Conservation (phyloP, 495 filamentous ascomycete genomes). For the Aspergillus biplanus region DNA sequence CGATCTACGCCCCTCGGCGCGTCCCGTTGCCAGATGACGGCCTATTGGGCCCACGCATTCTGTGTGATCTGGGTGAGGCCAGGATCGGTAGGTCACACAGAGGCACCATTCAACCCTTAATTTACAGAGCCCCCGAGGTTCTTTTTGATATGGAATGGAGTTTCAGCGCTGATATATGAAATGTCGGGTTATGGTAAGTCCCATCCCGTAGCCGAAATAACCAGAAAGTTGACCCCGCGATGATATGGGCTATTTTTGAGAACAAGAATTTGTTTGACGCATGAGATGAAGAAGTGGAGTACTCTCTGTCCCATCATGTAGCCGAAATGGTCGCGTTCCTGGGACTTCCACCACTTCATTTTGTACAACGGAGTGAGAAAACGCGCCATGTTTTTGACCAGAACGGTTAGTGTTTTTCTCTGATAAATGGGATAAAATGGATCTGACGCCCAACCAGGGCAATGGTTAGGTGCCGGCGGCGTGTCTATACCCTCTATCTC, state of each 20-base stretch:
- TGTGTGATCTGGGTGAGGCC: slow-evolving; percentile 31
- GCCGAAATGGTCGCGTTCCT: slow-evolving; percentile 34
- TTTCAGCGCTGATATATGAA: slow-evolving; percentile 41
- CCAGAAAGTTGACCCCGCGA: no score
- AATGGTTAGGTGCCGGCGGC: slow-evolving; percentile 15
- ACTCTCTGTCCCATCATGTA: slow-evolving; percentile 29
- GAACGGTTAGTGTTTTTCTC: slow-evolving; percentile 26
- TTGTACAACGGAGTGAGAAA: slow-evolving; percentile 28
- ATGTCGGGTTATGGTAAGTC: slow-evolving; percentile 44
- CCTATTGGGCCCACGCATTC: slow-evolving; percentile 20
- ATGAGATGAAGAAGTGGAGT: slow-evolving; percentile 13
- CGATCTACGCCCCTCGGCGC: slow-evolving; percentile 23
- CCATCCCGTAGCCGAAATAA: background rate
- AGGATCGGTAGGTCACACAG: slow-evolving; percentile 28
- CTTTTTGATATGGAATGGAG: slow-evolving; percentile 38
- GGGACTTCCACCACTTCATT: slow-evolving; percentile 31
- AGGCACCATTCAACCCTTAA: slow-evolving; percentile 20
- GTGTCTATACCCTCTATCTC: slow-evolving; percentile 14
- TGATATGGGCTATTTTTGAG: slow-evolving; percentile 17
- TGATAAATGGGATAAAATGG: no score
- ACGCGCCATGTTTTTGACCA: slow-evolving; percentile 30
- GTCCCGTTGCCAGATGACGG: slow-evolving; percentile 3
- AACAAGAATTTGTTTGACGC: slow-evolving; percentile 20
- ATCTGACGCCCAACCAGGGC: background rate
- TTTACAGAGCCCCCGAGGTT: slow-evolving; percentile 42